These are phyloP conservation scores for Fusarium sp. DNA, from an alignment of 2,329 filamentous ascomycete genomes.

Conservation along the genomic window DNA sequence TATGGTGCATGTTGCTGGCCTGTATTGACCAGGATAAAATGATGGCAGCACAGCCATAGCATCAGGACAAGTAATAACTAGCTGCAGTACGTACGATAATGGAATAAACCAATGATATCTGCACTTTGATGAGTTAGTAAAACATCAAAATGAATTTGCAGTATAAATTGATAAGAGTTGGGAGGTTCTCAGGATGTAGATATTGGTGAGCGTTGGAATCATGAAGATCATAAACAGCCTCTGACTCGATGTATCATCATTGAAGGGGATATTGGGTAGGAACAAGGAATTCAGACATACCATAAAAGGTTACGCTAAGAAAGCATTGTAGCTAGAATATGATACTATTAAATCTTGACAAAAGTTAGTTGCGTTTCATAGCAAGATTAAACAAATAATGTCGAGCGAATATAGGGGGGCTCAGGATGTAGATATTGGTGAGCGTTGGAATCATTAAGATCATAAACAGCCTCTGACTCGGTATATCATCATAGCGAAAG, in stretches of 20 bases:
- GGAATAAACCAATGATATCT: neutral
- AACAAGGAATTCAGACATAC: constrained; percentile 32
- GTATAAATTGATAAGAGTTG: neutral
- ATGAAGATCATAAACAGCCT: constrained; percentile 61
- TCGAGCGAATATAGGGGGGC: neutral
- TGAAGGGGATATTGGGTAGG: constrained; percentile 12
- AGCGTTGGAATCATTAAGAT: constrained; percentile 54
- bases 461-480: constrained; percentile 62
- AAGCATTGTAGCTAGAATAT: neutral
- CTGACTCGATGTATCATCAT: constrained; percentile 57
- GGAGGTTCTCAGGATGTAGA: constrained; percentile 36
- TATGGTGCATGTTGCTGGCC: neutral
- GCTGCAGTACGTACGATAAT: neutral
- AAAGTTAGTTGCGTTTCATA: neutral
- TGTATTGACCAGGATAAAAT: neutral
- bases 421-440: constrained; percentile 44
- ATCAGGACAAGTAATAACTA: neutral
- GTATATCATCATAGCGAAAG: constrained; percentile 53
- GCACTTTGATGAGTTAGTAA: neutral
- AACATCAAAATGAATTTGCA: neutral
- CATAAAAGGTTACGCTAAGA: neutral
- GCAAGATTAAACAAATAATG: neutral
- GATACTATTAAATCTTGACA: neutral
- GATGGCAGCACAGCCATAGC: neutral
- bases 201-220: constrained; percentile 52